Conservation (phyloP, 1,284 basidiomycete species). For the Ustilago nuda region DNA sequence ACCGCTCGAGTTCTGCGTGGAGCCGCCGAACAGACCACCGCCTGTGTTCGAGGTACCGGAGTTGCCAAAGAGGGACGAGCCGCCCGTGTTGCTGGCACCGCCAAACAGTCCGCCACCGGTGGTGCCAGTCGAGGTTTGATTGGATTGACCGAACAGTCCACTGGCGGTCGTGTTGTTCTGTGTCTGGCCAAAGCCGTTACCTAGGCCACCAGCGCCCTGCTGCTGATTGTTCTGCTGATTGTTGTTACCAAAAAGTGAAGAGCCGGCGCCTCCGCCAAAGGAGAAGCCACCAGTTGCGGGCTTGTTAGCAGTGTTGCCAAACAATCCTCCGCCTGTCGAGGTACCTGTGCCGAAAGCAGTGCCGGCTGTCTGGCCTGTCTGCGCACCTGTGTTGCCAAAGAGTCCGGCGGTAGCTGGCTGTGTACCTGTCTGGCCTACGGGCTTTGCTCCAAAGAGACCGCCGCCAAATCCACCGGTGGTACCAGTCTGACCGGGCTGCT, state of each 20-base stretch:
- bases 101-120: slow-evolving; percentile 61
- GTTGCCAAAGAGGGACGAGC: slow-evolving; percentile 60
- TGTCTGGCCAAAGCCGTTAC: slow-evolving; percentile 42
- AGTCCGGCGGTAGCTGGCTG: slow-evolving; percentile 68
- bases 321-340: slow-evolving; percentile 64
- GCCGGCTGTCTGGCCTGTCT: slow-evolving; percentile 62
- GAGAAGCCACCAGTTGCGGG: slow-evolving; percentile 53
- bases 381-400: slow-evolving; percentile 59
- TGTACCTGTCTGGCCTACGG: slow-evolving; percentile 51
- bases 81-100: slow-evolving; percentile 45
- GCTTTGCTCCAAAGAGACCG: slow-evolving; percentile 64
- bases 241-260: slow-evolving; percentile 57
- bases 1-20: slow-evolving; percentile 52
- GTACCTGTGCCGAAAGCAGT: slow-evolving; percentile 47
- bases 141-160: slow-evolving; percentile 63
- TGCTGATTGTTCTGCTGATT: slow-evolving; percentile 44
- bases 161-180: slow-evolving; percentile 42
- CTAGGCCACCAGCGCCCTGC: slow-evolving; percentile 40
- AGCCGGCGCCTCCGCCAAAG: slow-evolving; percentile 62
- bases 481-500: slow-evolving; percentile 45
- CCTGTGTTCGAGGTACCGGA: slow-evolving; percentile 66
- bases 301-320: slow-evolving; percentile 64
- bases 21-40: slow-evolving; percentile 72
- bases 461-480: slow-evolving; percentile 56
- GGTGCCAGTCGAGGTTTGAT: slow-evolving; percentile 48